Percentiles rank a stretch among this genome's conserved stretches.
Evolutionary conservation across 2,329 filamentous ascomycete species (phyloP).

Genomic region (Hymenoscyphus occultus): DNA sequence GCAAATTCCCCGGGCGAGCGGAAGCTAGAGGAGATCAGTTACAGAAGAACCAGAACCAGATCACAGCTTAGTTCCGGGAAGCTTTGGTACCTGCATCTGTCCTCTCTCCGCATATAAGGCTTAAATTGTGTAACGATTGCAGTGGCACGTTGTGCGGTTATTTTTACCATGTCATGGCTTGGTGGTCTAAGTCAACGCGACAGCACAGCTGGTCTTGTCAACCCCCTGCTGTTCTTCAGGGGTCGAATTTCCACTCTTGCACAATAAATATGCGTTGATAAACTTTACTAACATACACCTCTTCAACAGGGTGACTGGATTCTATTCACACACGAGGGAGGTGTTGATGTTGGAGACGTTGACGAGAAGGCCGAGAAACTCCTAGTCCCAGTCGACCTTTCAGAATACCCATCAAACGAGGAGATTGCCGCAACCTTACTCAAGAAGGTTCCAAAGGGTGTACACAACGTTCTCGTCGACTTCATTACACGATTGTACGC

Average conservation of each 20-base stretch:
- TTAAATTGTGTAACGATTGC: conserved; percentile 9
- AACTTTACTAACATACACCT: conserved; percentile 27
- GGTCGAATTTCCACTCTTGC: not conserved
- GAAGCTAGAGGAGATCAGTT: conserved; percentile 28
- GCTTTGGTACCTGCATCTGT: conserved; percentile 26
- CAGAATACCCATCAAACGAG: conserved; percentile 92
- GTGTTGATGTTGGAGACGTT: conserved; percentile 98
- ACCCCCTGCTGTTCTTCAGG: not conserved
- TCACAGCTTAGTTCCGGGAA: conserved; percentile 19
- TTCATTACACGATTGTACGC: conserved; percentile 98
- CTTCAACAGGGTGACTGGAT: conserved; percentile 88
- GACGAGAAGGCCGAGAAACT: conserved; percentile 99
- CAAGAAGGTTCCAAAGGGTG: conserved; percentile 88
- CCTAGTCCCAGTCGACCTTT: conserved; percentile 91
- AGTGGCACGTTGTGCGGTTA: not conserved
- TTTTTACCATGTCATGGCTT: not conserved
- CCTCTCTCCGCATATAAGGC: conserved; percentile 18
- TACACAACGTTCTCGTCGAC: conserved; percentile 98
- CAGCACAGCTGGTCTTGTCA: not conserved
- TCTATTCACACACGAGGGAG: conserved; percentile 98
- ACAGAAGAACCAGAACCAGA: conserved; percentile 27
- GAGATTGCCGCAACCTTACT: conserved; percentile 82
- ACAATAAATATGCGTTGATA: not conserved
- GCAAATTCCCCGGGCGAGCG: conserved; percentile 31
- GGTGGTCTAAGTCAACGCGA: not conserved